Conservation (phyloP, 1,139 yeast species). For the Kodamaea plutei region DNA sequence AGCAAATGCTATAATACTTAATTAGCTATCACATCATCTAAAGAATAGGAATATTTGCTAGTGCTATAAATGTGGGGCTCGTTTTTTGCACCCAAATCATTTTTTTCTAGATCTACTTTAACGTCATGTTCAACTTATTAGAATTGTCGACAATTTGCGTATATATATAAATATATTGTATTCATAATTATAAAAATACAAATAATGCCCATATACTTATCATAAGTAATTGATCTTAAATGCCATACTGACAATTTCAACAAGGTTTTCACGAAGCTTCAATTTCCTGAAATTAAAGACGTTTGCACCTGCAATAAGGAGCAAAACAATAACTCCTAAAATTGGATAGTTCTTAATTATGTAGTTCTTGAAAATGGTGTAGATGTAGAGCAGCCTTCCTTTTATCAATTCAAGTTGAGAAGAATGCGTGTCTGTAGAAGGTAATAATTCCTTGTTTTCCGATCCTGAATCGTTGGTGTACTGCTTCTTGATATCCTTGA, state of each 20-base stretch:
- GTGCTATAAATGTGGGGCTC: no score
- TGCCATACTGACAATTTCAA: conserved; percentile 43
- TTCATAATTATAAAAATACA: no score
- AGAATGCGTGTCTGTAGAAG: conserved; percentile 1
- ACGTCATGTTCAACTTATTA: no score
- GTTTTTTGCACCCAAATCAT: no score
- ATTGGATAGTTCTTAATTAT: conserved; percentile 29
- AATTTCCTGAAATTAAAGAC: conserved; percentile 23
- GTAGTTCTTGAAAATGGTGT: conserved; percentile 19
- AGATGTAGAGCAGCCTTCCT: conserved; percentile 12
- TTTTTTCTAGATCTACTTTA: no score
- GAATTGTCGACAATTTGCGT: no score
- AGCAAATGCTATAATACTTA: no score
- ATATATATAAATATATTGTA: no score
- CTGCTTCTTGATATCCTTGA: conserved; percentile 13
- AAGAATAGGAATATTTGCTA: no score
- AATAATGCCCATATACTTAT: not conserved
- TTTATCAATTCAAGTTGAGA: conserved; percentile 3
- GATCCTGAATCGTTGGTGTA: conserved; percentile 8
- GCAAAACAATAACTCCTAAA: conserved; percentile 20
- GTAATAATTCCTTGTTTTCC: no score
- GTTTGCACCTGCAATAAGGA: conserved; percentile 20
- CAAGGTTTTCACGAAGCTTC: conserved; percentile 28
- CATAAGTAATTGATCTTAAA: conserved; percentile 41
- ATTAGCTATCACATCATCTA: no score